Evolutionary conservation across 1,284 basidiomycete genomes (phyloP), one percentile per base, ranked within the genome.

Genomic region (Austroboletus niveus): DNA sequence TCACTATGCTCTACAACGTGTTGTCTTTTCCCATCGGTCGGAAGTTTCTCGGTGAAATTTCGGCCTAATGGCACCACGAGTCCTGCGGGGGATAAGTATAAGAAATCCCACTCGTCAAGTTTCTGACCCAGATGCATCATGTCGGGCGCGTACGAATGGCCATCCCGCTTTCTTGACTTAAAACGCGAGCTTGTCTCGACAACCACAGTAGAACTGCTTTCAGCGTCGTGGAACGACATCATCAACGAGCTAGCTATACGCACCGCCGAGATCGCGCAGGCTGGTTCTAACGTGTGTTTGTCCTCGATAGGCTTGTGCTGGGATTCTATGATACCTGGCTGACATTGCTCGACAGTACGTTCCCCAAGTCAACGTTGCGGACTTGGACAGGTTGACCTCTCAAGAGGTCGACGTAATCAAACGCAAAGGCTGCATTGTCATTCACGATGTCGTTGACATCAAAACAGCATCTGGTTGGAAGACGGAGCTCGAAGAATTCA

Each of bases 221-320:
- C 74, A 5, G 66, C 71, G 32, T 75, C 81, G 4, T 87, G 85
- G 86, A 70, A 63, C 20, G 80, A 84, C 52, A 68, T 87, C 34
- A 66, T 87, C 1, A 60, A 57, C 1, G 75, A 83, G 57, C 71
- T 87, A 14, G 73, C 76, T 10, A 63, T 65, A 41, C 65, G 68
- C 15, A 78, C 78, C 3, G 64, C 70, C 15, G 70, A 72, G 29
- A 78, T 86, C 31, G 70, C 72, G 2, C 60, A 68, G 43, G 65
- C 69, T 51, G 83, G 83, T 3, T 69, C 77, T 2, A 63, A 79
- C 47, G 86, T 85, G 55, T 49, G 75, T 59, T 2, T 34, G 14
- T 17, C 24, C 6, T 51, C 3, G 8, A n/a, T 29, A 7, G 38
- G 1, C 22, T 30, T 17, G 8, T 41, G 11, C n/a, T 4, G 12